A percentile compares a stretch with the other conserved stretches of the same genome.
Evolutionary conservation across 2,329 filamentous ascomycete species (phyloP).

Genomic region (Cordyceps sp.): DNA sequence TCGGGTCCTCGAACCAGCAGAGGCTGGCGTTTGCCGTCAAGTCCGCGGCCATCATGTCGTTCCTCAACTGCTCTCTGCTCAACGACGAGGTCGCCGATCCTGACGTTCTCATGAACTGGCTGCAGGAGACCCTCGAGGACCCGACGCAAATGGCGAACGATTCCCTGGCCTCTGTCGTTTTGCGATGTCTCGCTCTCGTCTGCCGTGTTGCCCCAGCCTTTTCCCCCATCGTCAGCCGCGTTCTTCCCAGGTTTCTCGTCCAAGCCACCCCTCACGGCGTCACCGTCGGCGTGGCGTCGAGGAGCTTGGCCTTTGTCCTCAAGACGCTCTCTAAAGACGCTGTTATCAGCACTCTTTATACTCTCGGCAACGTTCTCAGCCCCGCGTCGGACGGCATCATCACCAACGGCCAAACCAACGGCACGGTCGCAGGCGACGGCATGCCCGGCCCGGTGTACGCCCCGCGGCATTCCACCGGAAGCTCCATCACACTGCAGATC

Average conservation of each 20-base stretch:
- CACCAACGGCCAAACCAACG: conserved; percentile 33
- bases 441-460: conserved; percentile 28
- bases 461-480: conserved; percentile 46
- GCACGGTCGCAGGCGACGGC: conserved; percentile 21
- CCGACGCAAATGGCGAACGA: conserved; percentile 68
- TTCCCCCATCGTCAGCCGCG: conserved; percentile 59
- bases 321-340: conserved; percentile 78
- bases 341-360: conserved; percentile 88
- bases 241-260: conserved; percentile 75
- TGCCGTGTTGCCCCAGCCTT: conserved; percentile 58
- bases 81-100: conserved; percentile 68
- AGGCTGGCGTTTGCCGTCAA: conserved; percentile 75
- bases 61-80: conserved; percentile 68
- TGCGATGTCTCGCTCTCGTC: conserved; percentile 69
- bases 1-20: conserved; percentile 78
- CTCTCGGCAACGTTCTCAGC: conserved; percentile 87
- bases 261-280: conserved; percentile 56
- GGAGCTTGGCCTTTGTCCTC: conserved; percentile 67
- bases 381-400: conserved; percentile 42
- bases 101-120: conserved; percentile 66
- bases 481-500: conserved; percentile 62
- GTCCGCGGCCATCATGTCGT: conserved; percentile 63
- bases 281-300: conserved; percentile 63
- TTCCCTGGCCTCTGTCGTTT: conserved; percentile 56
- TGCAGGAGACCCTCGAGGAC: conserved; percentile 69